phyloP scores from a whole-genome alignment of 305 asterid species.

The Ajuga reptans region DNA sequence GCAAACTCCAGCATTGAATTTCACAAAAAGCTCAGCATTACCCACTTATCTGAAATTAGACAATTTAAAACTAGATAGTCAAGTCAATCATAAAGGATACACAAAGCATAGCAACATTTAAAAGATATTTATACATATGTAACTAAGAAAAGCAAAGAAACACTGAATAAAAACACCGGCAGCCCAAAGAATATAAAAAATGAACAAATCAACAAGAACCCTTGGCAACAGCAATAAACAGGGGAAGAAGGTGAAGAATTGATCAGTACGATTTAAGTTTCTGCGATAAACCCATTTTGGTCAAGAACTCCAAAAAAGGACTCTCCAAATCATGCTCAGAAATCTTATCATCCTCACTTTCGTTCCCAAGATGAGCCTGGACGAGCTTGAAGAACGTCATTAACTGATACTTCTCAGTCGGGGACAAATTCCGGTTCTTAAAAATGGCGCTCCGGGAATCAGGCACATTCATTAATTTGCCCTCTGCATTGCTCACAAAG shows the following conservation, averaged over 20 bases:
- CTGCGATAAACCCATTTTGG: constrained; percentile 53
- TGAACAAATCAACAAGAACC: constrained; percentile 16
- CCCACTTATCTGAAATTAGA: background rate
- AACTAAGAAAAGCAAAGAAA: background rate
- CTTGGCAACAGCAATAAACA: constrained; percentile 30
- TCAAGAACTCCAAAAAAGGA: constrained; percentile 61
- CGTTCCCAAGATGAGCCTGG: constrained; percentile 51
- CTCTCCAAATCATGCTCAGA: constrained; percentile 67
- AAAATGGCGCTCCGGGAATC: constrained; percentile 80
- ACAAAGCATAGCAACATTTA: background rate
- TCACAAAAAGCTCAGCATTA: background rate
- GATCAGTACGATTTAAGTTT: constrained; percentile 79
- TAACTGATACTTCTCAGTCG: constrained; percentile 72
- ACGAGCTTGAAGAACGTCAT: constrained; percentile 81
- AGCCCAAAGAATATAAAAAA: background rate
- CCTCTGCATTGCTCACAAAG: constrained; percentile 44
- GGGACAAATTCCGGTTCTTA: constrained; percentile 46
- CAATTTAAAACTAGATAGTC: background rate
- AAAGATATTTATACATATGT: background rate
- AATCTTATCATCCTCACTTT: constrained; percentile 33
- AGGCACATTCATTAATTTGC: constrained; percentile 57
- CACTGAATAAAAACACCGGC: background rate
- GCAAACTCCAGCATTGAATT: background rate
- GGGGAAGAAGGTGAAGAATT: constrained; percentile 25
- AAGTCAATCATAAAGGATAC: background rate